Base-by-base conservation (phyloP, 768 basidiomycete genomes). In the Termitomyces sp. region DNA sequence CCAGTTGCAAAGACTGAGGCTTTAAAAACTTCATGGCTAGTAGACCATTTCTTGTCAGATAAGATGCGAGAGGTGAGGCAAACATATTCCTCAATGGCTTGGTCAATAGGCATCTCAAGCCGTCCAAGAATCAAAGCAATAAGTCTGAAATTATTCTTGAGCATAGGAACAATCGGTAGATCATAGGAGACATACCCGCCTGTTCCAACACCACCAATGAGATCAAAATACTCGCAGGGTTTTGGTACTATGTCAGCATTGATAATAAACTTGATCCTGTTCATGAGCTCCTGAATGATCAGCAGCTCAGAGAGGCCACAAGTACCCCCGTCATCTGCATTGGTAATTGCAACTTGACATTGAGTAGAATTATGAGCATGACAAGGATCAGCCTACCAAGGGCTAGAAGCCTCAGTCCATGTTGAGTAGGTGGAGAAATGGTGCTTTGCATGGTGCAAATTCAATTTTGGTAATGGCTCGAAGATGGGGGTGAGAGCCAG, bases 21-120 rank as follows among this genome's bases (percentile, higher is more conserved):
- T 36, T 53, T 53, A 20, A 53, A 20, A 53, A 53, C n/a, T 38
- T 53, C n/a, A n/a, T n/a, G n/a, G n/a, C n/a, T n/a, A n/a, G n/a
- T n/a, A n/a, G n/a, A n/a, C n/a, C 32, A 53, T 16, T 39, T 39
- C 22, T 3, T 53, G 13, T 36, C 35, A 5, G 51, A 53, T 8
- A 28, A 53, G 20, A 38, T n/a, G 38, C 28, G 20, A 4, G 9
- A 20, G 7, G 13, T 32, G 24, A 50, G 33, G 13, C 16, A 7
- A 11, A 50, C 49, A 50, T 50, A 50, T 28, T 50, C 11, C 16
- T 20, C 32, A 2, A 50, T 50, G 20, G 49, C 49, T 28, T 32
- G 7, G 11, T 50, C 28, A 33, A 53, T 53, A 6, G 51, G 35
- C 51, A 53, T 53, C 20, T 16, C 20, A 15, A 53, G 52, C n/a